Base-by-base conservation (phyloP, 768 basidiomycete genomes). In the Lactifluus piperatus region DNA sequence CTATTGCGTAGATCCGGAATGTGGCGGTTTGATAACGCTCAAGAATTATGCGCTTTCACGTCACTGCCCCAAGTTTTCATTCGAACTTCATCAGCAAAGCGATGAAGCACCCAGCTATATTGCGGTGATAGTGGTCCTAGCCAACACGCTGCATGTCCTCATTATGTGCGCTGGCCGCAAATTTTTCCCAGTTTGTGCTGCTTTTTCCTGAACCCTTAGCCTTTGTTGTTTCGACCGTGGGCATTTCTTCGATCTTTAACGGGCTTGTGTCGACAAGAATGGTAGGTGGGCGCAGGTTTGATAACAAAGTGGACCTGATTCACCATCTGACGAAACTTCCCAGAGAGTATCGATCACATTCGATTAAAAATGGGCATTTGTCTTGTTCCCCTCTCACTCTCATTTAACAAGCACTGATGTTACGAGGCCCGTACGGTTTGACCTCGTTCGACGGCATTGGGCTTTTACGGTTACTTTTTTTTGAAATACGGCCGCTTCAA, bases 11-110 rank as follows among this genome's bases (percentile, higher is more conserved):
- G 49, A 16, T 52, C 51, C 8, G 20, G 44, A 26, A 48, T 45
- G 56, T 58, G 57, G 57, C 51, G 51, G 43, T 46, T 46, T 50
- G 34, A 36, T 11, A 13, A 30, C 41, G 41, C 51, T 57, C 56
- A 41, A 57, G 48, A 57, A 57, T 27, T 18, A 36, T 36, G 32
- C 27, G 18, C 16, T 27, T 14, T 57, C 43, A 51, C 45, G 41
- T 51, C 49, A 44, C 32, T 43, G 18, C 16, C 8, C 7, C 37
- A 5, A 43, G 41, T 43, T 7, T 43, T 20, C 41, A 43, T 43
- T 20, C 20, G 41, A 6, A 20, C n/a, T 43, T 20, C 41, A 43
- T 43, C 41, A 43, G 41, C 14, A 20, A 44, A 24, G 6, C 43
- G 16, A 20, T 9, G n/a, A 20, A 20, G 16, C n/a, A 20, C 7